Base-by-base conservation (phyloP, 805 yeast species). In the Wickerhamomyces canadensis region DNA sequence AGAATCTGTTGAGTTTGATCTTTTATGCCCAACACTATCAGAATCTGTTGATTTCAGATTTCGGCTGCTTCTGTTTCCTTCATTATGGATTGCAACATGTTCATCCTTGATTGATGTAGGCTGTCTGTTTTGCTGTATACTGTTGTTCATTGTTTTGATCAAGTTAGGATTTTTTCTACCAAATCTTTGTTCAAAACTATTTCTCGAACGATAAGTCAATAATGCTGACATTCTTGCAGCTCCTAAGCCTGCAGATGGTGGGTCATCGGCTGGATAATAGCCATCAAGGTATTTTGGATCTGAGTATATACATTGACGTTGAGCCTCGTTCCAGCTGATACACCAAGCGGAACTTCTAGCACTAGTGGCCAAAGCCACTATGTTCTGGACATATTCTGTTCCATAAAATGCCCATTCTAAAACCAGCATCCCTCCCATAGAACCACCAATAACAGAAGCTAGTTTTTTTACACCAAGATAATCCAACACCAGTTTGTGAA, bases 261-360 rank as follows among this genome's bases (percentile, higher is more conserved):
- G 94, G 38, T 81, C 86, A n/a, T 74, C 72, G 23, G 74, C 65
- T 11, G 78, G 64, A 56, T 86, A 91, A 61, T 85, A 88, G 2
- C 98, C 98, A 54, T 89, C 96, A 38, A 75, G 70, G 58, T 88
- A 93, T 55, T 84, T 83, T 9, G 98, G 98, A 58, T 93, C 98
- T 11, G 95, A 82, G 61, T 89, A 93, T 21, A 93, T 87, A 45
- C 95, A 80, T 58, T 93, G 98, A 51, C 98, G 74, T 62, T 93
- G 98, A 2, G 98, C 95, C 57, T 93, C 98, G 37, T 95, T 91
- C 98, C 98, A 93, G 4, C 96, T 85, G 28, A 93, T 93, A 48
- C 98, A 93, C 98, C 98, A 93, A 0, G 98, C 98, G 3, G 95
- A 83, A 31, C 89, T 95, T 54, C 94, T 71, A 0, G 98, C 96